Conservation (phyloP, 2,329 filamentous ascomycete genomes). For the Diplodia scrobiculata region DNA sequence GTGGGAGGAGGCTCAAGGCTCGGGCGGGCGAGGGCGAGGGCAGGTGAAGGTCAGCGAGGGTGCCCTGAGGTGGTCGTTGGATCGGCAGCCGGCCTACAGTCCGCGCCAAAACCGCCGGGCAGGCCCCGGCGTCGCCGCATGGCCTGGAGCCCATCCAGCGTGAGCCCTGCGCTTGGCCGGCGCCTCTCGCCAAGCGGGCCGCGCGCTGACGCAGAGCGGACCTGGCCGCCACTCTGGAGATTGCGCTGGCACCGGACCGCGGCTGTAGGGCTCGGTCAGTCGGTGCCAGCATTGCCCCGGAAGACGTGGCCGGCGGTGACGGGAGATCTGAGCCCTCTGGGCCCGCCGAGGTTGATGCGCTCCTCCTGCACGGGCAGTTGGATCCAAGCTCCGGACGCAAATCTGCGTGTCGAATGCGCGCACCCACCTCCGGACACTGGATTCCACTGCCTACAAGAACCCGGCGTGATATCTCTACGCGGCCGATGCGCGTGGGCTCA, state of each 20-base stretch:
- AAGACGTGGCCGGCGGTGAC: slow-evolving; percentile 21
- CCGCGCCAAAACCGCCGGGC: slow-evolving; percentile 22
- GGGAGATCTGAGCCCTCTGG: no score
- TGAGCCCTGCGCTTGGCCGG: slow-evolving; percentile 16
- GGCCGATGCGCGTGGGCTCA: no score
- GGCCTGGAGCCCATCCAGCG: slow-evolving; percentile 11
- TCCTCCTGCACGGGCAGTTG: no score
- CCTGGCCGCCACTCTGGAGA: slow-evolving; percentile 17
- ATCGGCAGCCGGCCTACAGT: slow-evolving; percentile 25
- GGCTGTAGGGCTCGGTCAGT: slow-evolving; percentile 2
- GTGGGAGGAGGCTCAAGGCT: background rate
- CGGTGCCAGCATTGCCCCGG: background rate
- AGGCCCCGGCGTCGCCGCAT: slow-evolving; percentile 6
- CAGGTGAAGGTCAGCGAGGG: slow-evolving; percentile 22
- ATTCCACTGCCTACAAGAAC: no score
- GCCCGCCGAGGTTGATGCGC: no score
- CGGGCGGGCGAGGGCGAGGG: background rate
- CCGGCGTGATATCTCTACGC: no score
- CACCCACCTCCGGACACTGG: no score
- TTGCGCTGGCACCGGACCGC: slow-evolving; percentile 5
- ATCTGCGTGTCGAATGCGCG: no score
- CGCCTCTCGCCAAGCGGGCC: slow-evolving; percentile 18
- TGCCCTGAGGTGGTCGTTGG: slow-evolving; percentile 25
- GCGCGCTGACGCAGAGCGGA: slow-evolving; percentile 23
- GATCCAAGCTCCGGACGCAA: no score